Evolutionary conservation across 192 early-diverging fungal genomes (phyloP), one percentile per base, ranked within the genome.

Genomic region (Chytriomyces sp.): DNA sequence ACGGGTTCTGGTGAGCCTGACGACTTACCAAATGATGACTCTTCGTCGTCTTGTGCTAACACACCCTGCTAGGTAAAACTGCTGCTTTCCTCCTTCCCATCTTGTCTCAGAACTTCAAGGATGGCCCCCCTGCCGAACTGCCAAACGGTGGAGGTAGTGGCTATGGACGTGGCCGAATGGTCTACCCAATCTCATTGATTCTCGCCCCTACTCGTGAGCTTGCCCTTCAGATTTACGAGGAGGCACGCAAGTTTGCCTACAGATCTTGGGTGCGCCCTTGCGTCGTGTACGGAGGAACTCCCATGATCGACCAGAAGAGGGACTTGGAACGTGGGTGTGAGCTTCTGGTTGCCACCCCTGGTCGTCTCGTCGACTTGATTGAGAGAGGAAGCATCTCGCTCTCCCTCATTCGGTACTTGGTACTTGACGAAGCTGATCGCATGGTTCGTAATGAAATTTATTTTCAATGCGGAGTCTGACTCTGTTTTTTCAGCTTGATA

Each of bases 41-140:
- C n/a, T n/a, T n/a, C 55, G 26, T 73, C 8, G 53, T 30, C 12
- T n/a, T n/a, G n/a, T n/a, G n/a, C n/a, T n/a, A n/a, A n/a, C n/a
- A n/a, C n/a, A n/a, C n/a, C n/a, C n/a, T 38, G 81, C n/a, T 89
- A 28, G 91, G 93, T 55, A 93, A 98, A 83, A 99, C 96, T 49
- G 96, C 92, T 67, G 96, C 96, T 52, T 99, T 99, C 86, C 85
- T 99, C 70, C 91, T 99, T 84, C 96, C 96, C 44, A 97, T 99
- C 58, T 86, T 99, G 38, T 90, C 90, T 49, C 92, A 96, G 77
- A 88, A 91, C 59, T 99, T 95, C 86, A 86, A 88, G 79, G 89
- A 90, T 68, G 96, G 86, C 7, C 74, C 76, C 25, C 76, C 75
- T 33, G 59, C 22, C 59, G 12, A 2, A 5, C 59, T 36, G 7